Evolutionary conservation across 129 eudicot species (phyloP), one percentile per base, ranked within the genome.

Genomic region (Flaveria sonorensis): DNA sequence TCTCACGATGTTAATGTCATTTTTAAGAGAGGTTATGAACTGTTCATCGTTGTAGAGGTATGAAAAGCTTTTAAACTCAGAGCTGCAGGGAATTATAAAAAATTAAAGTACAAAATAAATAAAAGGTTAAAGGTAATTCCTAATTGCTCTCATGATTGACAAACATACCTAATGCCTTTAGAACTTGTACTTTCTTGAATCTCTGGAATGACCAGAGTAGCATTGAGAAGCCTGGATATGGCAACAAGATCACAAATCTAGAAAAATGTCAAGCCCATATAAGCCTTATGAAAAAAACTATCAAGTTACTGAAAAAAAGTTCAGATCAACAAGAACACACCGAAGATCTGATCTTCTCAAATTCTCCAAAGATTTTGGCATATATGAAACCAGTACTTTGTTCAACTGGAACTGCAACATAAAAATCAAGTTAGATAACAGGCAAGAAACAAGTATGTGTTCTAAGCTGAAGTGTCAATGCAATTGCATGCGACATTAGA

Each of bases 201-300:
- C 87, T 94, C 98, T 10, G 98, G 98, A 47, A 94, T 86, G 68
- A 94, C 96, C 81, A 94, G 93, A 24, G 98, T 94, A 73, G 98
- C 97, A 83, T 94, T 94, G 59, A 94, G 84, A 81, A 94, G 98
- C 88, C 98, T 91, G 82, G 98, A 68, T 72, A 94, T 83, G 78
- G 92, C 73, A 61, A 94, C 97, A 83, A 94, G 93, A 86, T 94
- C 98, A 83, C 92, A 86, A 80, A 94, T 91, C 98, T 94, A 86
- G 75, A 66, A 87, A 81, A 85, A 69, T 48, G 52, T 71, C 82
- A 79, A 86, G 83, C 82, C 73, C 66, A 3, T 85, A 89, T 74
- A 75, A 85, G 70, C 70, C 80, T 79, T 65, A 66, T 36, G 65
- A 28, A 68, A 73, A 64, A 11, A 6, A 62, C 70, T 23, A 74